These are phyloP conservation scores for Colletotrichum sp. DNA, from an alignment of 2,329 filamentous ascomycete species.

Conservation along the genomic window DNA sequence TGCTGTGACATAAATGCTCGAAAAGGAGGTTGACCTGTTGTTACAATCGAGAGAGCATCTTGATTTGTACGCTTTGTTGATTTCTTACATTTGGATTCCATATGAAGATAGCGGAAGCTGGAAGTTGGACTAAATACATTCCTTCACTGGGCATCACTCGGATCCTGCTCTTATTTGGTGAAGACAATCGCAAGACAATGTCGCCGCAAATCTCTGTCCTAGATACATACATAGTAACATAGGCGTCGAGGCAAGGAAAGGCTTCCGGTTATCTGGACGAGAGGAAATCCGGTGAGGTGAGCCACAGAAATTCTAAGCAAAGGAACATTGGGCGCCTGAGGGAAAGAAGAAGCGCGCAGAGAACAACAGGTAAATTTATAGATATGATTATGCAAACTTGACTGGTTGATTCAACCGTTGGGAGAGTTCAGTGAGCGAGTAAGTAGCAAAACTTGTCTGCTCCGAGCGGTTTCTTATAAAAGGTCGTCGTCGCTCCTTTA, in stretches of 20 bases:
- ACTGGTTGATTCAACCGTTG: no score
- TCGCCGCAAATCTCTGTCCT: no score
- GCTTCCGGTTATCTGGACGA: not conserved
- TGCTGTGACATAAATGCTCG: not conserved
- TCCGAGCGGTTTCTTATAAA: not conserved
- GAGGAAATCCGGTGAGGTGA: not conserved
- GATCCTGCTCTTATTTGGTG: not conserved
- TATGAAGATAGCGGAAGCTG: not conserved
- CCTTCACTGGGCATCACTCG: not conserved
- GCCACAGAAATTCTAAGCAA: no score
- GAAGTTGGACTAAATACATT: no score
- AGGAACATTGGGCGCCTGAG: no score
- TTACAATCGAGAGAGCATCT: accelerated
- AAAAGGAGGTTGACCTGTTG: not conserved
- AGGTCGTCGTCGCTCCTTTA: not conserved
- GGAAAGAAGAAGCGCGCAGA: no score
- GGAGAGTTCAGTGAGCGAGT: no score
- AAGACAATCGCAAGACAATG: accelerated
- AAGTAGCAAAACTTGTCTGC: no score
- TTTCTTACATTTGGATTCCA: not conserved
- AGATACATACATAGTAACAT: no score
- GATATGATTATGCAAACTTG: no score
- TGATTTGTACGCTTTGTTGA: accelerated
- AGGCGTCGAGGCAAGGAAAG: not conserved
- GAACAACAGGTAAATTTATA: no score